Conservation (phyloP, 257 asterid species). For the Plantago ovata region DNA sequence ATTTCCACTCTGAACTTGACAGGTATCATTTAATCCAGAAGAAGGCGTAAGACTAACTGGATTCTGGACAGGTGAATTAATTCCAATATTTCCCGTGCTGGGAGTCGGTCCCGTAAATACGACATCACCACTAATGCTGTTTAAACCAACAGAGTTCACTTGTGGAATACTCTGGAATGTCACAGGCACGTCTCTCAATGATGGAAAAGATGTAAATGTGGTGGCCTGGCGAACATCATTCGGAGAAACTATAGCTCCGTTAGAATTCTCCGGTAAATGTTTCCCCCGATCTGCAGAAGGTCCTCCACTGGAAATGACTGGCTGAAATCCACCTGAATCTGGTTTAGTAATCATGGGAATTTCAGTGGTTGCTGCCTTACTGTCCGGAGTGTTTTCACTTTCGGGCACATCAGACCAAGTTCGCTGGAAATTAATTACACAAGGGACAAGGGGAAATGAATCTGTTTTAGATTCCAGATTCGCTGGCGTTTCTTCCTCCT, state of each 20-base stretch:
- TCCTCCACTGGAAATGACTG: conserved; percentile 29
- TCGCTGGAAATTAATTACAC: conserved; percentile 29
- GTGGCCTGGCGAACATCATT: conserved; percentile 15
- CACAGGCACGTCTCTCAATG: conserved; percentile 24
- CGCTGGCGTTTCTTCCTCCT: conserved; percentile 25
- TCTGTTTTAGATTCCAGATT: conserved; percentile 10
- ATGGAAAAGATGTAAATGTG: conserved; percentile 23
- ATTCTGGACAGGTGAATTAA: no score
- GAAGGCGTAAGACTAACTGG: no score
- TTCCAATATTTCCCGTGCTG: no score
- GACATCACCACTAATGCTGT: no score
- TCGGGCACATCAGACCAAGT: conserved; percentile 19
- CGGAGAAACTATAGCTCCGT: conserved; percentile 25
- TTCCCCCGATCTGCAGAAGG: conserved; percentile 22
- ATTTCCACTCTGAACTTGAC: conserved; percentile 18
- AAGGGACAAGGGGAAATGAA: conserved; percentile 16
- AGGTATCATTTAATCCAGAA: conserved; percentile 14
- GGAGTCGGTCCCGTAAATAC: no score
- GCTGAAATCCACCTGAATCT: conserved; percentile 37
- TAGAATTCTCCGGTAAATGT: conserved; percentile 29
- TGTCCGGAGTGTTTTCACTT: conserved; percentile 22
- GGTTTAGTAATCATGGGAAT: conserved; percentile 27
- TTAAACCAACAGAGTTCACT: conserved; percentile 13
- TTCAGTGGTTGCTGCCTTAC: conserved; percentile 18
- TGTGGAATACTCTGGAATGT: conserved; percentile 22